A percentile compares a stretch with the other conserved stretches of the same genome.
phyloP scores from a whole-genome alignment of 1,284 basidiomycete genomes.

The Apiotrichum veenhuisii region DNA sequence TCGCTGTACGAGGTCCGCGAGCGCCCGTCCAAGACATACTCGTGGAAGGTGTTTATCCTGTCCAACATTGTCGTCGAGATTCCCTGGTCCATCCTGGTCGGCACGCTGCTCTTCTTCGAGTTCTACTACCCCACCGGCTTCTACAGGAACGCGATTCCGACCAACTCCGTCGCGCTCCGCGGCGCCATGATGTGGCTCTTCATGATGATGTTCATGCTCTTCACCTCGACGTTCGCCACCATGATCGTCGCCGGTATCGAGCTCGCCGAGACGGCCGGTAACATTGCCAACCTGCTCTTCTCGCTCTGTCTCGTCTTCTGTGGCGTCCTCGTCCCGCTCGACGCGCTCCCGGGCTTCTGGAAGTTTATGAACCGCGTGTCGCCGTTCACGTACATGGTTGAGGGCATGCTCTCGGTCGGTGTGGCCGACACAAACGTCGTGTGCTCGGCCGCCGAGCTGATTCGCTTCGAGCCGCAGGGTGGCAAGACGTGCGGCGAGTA shows the following conservation, averaged over 20 bases:
- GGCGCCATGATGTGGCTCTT: conserved; percentile 46
- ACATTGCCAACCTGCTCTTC: conserved; percentile 50
- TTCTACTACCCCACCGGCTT: conserved; percentile 52
- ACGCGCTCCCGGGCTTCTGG: conserved; percentile 65
- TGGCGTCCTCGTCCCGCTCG: conserved; percentile 53
- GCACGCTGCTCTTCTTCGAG: conserved; percentile 48
- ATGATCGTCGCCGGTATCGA: conserved; percentile 45
- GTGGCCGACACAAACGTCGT: conserved; percentile 44
- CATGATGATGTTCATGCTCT: conserved; percentile 47
- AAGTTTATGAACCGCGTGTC: conserved; percentile 75
- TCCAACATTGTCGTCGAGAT: conserved; percentile 50
- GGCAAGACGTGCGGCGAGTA: conserved; percentile 51
- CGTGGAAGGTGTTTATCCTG: conserved; percentile 65
- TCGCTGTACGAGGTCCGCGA: conserved; percentile 70
- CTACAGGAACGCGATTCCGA: conserved; percentile 45
- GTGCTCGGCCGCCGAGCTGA: conserved; percentile 49
- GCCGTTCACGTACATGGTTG: conserved; percentile 60
- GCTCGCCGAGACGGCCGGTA: conserved; percentile 49
- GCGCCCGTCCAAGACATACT: conserved; percentile 71
- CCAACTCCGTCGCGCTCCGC: conserved; percentile 38
- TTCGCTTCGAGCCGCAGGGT: conserved; percentile 42
- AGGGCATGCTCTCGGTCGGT: conserved; percentile 55
- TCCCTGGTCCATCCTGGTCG: conserved; percentile 54
- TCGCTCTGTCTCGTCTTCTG: conserved; percentile 59
- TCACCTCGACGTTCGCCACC: conserved; percentile 49